A percentile compares a stretch with the other conserved stretches of the same genome.
phyloP scores from a whole-genome alignment of 2,329 filamentous ascomycete genomes.

The Apiospora kogelbergensis region DNA sequence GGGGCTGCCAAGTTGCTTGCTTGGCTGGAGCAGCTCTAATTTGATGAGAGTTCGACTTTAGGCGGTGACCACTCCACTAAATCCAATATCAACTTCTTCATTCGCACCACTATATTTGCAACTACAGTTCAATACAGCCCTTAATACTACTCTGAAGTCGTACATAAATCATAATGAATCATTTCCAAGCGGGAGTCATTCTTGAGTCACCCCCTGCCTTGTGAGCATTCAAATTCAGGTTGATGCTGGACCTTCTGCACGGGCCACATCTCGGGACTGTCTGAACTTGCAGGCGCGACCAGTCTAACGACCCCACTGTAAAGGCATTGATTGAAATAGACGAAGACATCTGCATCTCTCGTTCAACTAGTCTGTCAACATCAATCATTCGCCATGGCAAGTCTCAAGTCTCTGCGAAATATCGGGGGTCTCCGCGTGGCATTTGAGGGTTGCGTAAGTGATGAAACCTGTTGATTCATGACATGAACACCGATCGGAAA shows the following conservation, averaged over 20 bases:
- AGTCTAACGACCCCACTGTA: too few relatives aligned
- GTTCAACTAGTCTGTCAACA: not conserved
- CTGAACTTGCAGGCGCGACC: not conserved
- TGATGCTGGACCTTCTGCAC: not conserved
- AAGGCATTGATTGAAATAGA: too few relatives aligned
- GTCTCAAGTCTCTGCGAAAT: not conserved
- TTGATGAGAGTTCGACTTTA: slow-evolving; percentile 6
- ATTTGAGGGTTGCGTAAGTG: slow-evolving; percentile 73
- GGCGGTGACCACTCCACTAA: not conserved
- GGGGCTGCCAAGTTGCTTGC: slow-evolving; percentile 44
- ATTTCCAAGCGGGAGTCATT: not conserved
- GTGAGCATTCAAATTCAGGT: too few relatives aligned
- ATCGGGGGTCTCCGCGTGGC: slow-evolving; percentile 66
- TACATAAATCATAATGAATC: not conserved
- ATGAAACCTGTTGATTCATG: not conserved
- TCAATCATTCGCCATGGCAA: not conserved
- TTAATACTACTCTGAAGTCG: not conserved
- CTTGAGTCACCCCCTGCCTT: not conserved
- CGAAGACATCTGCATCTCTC: not conserved
- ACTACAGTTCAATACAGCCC: too few relatives aligned
- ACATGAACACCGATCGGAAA: not conserved
- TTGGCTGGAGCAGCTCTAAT: slow-evolving; percentile 38
- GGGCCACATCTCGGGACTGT: not conserved
- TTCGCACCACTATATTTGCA: too few relatives aligned
- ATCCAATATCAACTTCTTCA: too few relatives aligned